These are phyloP conservation scores for Chaetoceros tenuissimus DNA, from an alignment of 108 stramenopile species.

Conservation along the genomic window DNA sequence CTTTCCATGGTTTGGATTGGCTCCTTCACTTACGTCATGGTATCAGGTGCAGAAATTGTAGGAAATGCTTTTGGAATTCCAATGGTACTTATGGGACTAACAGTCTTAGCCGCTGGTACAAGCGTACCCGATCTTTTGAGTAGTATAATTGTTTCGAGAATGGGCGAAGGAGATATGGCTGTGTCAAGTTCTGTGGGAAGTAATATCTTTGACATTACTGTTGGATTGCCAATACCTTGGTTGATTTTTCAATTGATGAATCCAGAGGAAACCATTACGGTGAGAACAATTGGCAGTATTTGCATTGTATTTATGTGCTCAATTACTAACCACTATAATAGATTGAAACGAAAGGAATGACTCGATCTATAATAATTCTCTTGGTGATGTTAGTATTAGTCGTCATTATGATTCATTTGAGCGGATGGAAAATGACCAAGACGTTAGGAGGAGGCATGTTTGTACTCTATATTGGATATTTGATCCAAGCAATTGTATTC, in stretches of 20 bases:
- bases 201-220: constrained; percentile 53
- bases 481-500: constrained; percentile 48
- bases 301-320: neutral
- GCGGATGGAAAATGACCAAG: constrained; percentile 80
- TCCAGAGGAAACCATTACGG: neutral
- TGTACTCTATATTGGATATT: constrained; percentile 58
- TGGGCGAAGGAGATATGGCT: constrained; percentile 61
- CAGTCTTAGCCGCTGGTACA: constrained; percentile 54
- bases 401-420: constrained; percentile 54
- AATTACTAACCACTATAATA: neutral
- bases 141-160: constrained; percentile 46
- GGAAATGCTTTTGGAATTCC: constrained; percentile 55
- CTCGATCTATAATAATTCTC: constrained; percentile 51
- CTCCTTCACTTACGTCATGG: constrained; percentile 56
- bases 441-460: constrained; percentile 63
- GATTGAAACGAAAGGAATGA: constrained; percentile 42
- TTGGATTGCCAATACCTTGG: constrained; percentile 54
- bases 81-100: constrained; percentile 43
- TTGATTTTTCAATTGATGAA: constrained; percentile 10
- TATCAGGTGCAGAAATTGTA: constrained; percentile 42
- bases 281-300: neutral
- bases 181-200: constrained; percentile 50
- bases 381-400: constrained; percentile 64
- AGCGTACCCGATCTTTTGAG: constrained; percentile 46
- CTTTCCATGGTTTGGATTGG: constrained; percentile 58